These are phyloP conservation scores for Hyphopichia khmerensis DNA, from an alignment of 1,139 yeast genomes.

Conservation along the genomic window DNA sequence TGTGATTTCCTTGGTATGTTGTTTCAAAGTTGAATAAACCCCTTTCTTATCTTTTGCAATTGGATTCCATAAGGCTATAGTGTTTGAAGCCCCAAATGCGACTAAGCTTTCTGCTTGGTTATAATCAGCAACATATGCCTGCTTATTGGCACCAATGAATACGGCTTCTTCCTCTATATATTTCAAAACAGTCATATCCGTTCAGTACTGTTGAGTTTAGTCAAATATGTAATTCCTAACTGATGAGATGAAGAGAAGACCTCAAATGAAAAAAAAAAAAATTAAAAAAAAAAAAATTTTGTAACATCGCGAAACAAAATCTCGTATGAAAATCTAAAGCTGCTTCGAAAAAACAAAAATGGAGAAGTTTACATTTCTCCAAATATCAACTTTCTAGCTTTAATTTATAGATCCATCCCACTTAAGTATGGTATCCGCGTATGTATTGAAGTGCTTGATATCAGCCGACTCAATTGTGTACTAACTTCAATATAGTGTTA, in stretches of 20 bases:
- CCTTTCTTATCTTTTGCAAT: constrained; percentile 40
- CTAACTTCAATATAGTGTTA: constrained; percentile 32
- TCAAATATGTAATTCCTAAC: no score
- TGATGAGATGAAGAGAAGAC: no score
- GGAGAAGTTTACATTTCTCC: no score
- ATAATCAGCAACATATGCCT: constrained; percentile 65
- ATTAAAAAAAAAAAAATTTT: background rate
- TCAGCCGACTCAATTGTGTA: background rate
- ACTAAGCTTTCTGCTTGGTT: constrained; percentile 37
- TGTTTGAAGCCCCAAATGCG: constrained; percentile 76
- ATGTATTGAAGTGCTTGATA: constrained; percentile 12
- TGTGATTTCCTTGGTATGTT: constrained; percentile 57
- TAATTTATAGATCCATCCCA: no score
- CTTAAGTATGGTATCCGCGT: constrained; percentile 41
- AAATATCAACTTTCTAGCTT: no score
- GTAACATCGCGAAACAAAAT: background rate
- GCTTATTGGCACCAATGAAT: constrained; percentile 79
- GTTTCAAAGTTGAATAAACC: constrained; percentile 54
- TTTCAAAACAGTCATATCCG: constrained; percentile 1
- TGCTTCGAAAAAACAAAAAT: background rate
- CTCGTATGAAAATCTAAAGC: no score
- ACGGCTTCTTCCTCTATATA: constrained; percentile 48
- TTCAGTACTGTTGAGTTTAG: background rate
- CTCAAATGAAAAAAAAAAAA: background rate
- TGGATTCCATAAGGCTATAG: constrained; percentile 78